phyloP scores from a whole-genome alignment of 805 yeast genomes.

The Cyberlindnera americana region DNA sequence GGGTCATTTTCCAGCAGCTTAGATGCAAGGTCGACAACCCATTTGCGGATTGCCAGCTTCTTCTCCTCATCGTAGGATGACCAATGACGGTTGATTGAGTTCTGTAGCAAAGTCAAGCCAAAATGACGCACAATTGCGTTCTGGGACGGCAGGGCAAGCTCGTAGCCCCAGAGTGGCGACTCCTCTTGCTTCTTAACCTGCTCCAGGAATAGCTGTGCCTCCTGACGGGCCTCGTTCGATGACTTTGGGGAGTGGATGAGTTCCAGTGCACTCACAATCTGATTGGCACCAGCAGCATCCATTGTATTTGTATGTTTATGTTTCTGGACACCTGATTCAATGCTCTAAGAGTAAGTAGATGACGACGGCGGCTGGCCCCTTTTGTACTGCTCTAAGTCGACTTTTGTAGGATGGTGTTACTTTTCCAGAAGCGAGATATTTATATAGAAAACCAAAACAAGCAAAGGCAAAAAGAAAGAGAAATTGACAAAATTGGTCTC shows the following conservation, averaged over 20 bases:
- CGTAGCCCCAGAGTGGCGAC: constrained; percentile 91
- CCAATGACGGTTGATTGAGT: constrained; percentile 58
- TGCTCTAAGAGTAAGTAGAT: too few relatives aligned
- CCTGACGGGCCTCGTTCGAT: constrained; percentile 50
- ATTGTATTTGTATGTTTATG: constrained; percentile 29
- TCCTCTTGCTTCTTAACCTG: constrained; percentile 72
- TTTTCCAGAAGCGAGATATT: too few relatives aligned
- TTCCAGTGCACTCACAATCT: constrained; percentile 74
- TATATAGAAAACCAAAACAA: too few relatives aligned
- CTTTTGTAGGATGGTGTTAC: too few relatives aligned
- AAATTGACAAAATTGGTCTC: too few relatives aligned
- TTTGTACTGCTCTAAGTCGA: too few relatives aligned
- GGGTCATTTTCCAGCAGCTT: constrained; percentile 68
- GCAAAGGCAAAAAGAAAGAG: too few relatives aligned
- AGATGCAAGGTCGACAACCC: constrained; percentile 78
- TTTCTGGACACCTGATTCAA: too few relatives aligned
- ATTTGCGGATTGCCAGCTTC: constrained; percentile 65
- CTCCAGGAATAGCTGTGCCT: constrained; percentile 68
- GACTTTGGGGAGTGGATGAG: constrained; percentile 67
- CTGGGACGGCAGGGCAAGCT: constrained; percentile 63
- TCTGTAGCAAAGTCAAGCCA: constrained; percentile 77
- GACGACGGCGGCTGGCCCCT: too few relatives aligned
- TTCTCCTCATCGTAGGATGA: constrained; percentile 54
- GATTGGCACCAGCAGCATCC: constrained; percentile 67
- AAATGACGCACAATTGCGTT: constrained; percentile 81